A percentile compares a stretch with the other conserved stretches of the same genome.
Evolutionary conservation across 2,329 filamentous ascomycete species (phyloP).

Genomic region (Colletotrichum eremochloae): DNA sequence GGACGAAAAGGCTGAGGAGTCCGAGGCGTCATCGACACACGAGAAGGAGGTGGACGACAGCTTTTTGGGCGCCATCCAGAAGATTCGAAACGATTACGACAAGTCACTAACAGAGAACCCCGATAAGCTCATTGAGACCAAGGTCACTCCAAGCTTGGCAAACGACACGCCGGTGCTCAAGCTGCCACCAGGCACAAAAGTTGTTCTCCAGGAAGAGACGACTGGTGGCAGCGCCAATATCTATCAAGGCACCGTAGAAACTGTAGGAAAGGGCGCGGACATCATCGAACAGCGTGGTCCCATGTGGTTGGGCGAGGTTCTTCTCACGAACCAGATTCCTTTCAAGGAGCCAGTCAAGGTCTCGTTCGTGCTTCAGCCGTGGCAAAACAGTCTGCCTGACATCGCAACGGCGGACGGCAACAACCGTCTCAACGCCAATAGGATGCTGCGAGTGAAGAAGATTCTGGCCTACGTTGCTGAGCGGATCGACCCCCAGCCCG

Average conservation of each 20-base stretch:
- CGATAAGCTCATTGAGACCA: constrained; percentile 68
- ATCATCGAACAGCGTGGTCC: constrained; percentile 88
- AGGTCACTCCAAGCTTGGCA: constrained; percentile 76
- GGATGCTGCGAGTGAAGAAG: constrained; percentile 96
- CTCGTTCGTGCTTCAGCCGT: constrained; percentile 91
- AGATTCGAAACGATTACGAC: constrained; percentile 80
- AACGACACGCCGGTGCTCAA: constrained; percentile 83
- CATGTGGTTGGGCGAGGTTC: constrained; percentile 90
- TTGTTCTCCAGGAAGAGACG: constrained; percentile 79
- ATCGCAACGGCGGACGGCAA: constrained; percentile 84
- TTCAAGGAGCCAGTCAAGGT: constrained; percentile 95
- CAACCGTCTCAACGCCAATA: constrained; percentile 93
- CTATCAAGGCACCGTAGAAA: constrained; percentile 89
- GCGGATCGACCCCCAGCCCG: constrained; percentile 81
- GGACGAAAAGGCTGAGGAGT: constrained; percentile 83
- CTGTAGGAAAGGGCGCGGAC: constrained; percentile 82
- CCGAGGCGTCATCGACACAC: constrained; percentile 72
- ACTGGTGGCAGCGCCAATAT: constrained; percentile 82
- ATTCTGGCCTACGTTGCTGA: constrained; percentile 93
- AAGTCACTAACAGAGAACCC: constrained; percentile 71
- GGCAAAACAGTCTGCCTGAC: constrained; percentile 78
- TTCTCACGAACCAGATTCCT: constrained; percentile 85
- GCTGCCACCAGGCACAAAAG: constrained; percentile 74
- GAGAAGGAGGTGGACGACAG: constrained; percentile 83
- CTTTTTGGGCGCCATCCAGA: constrained; percentile 79